phyloP scores from a whole-genome alignment of 345 rosid species.

The Populus nigra region DNA sequence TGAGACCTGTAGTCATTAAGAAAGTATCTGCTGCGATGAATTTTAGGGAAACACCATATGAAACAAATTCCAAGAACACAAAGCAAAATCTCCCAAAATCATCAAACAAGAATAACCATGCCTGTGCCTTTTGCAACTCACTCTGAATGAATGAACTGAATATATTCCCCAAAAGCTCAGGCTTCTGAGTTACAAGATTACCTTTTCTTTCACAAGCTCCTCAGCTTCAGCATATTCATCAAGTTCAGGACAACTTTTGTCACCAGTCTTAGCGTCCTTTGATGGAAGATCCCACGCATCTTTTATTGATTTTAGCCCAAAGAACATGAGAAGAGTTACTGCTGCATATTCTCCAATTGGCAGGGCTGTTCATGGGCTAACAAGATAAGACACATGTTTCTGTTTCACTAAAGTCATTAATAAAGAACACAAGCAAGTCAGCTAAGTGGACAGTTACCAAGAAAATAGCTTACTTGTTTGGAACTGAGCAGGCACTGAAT shows the following conservation, averaged over 20 bases:
- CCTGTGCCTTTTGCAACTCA: background rate
- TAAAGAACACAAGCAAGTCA: conserved; percentile 2
- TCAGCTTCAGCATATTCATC: conserved; percentile 89
- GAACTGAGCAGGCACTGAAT: conserved; percentile 95
- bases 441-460: conserved; percentile 1
- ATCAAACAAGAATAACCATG: background rate
- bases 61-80: background rate
- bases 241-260: conserved; percentile 54
- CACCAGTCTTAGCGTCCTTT: conserved; percentile 48
- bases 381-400: conserved; percentile 6
- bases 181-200: conserved; percentile 7
- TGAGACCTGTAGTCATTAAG: conserved; percentile 49
- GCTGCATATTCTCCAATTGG: conserved; percentile 99
- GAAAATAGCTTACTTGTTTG: conserved; percentile 70
- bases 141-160: background rate
- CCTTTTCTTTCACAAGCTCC: conserved; percentile 91
- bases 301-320: conserved; percentile 93
- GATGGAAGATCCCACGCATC: conserved; percentile 94
- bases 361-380: conserved; percentile 54
- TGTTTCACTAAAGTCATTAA: background rate
- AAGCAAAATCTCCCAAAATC: conserved; percentile 1
- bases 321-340: conserved; percentile 78
- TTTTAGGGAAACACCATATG: background rate
- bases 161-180: background rate
- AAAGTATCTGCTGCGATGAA: background rate